These are phyloP conservation scores for Colletotrichum agaves DNA, from an alignment of 2,329 filamentous ascomycete species.

Conservation along the genomic window DNA sequence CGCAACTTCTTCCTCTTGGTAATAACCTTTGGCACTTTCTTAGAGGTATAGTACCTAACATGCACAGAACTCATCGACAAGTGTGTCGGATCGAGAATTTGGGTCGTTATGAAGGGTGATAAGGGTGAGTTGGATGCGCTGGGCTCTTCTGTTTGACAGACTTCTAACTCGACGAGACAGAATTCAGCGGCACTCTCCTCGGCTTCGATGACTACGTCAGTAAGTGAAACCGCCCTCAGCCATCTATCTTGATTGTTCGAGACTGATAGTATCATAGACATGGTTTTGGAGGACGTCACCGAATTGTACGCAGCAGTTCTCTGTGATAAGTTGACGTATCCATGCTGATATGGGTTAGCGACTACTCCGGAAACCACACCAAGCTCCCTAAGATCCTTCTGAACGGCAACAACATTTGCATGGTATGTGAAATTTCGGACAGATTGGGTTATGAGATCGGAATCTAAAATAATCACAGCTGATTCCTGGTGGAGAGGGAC, in stretches of 20 bases:
- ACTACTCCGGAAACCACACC: conserved; percentile 87
- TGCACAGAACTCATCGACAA: conserved; percentile 93
- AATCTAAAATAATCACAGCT: conserved; percentile 60
- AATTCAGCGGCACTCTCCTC: conserved; percentile 93
- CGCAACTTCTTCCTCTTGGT: conserved; percentile 78
- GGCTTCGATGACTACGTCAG: conserved; percentile 99
- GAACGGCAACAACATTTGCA: conserved; percentile 99
- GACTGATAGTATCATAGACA: conserved; percentile 70
- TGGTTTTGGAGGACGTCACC: conserved; percentile 97
- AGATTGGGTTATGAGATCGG: rapidly evolving
- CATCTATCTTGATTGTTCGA: background rate
- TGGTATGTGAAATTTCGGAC: conserved; percentile 69
- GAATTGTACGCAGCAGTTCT: conserved; percentile 76
- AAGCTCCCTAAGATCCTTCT: conserved; percentile 94
- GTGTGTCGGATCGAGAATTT: conserved; percentile 96
- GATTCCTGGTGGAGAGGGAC: conserved; percentile 82
- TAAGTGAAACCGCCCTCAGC: conserved; percentile 64
- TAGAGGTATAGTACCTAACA: conserved; percentile 39
- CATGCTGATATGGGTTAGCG: conserved; percentile 65
- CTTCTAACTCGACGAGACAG: conserved; percentile 57
- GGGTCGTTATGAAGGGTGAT: conserved; percentile 99
- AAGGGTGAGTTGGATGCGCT: conserved; percentile 72
- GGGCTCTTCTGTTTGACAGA: no score
- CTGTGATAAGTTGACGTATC: background rate
- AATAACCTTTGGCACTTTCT: background rate